A percentile compares a stretch with the other conserved stretches of the same genome.
Conservation (phyloP, 352 stramenopile species). For the Phytophthora agathidicida region DNA sequence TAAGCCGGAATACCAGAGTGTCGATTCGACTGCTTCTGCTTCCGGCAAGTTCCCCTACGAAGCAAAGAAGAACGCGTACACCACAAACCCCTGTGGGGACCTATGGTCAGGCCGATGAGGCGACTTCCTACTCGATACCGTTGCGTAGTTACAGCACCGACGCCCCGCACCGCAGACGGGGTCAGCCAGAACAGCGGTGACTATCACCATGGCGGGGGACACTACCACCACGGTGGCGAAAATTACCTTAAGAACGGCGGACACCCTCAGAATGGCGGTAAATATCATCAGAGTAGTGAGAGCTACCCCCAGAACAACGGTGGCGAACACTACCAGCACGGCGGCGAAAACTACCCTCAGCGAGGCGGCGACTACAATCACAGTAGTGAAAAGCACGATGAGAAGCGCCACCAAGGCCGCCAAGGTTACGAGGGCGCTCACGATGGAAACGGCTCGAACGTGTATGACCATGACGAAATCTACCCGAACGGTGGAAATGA, state of each 20-base stretch:
- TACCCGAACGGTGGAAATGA: too few relatives aligned
- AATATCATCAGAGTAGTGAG: neutral
- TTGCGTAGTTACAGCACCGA: too few relatives aligned
- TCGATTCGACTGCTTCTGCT: constrained; percentile 11
- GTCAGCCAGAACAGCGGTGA: constrained; percentile 2
- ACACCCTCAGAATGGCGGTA: too few relatives aligned
- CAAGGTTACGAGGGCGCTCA: too few relatives aligned
- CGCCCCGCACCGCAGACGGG: constrained; percentile 6
- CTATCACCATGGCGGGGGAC: neutral
- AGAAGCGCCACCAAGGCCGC: too few relatives aligned
- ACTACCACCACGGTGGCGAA: neutral
- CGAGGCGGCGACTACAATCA: neutral
- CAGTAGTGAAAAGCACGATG: neutral
- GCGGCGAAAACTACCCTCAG: neutral
- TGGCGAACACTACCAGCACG: neutral
- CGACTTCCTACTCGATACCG: constrained; percentile 8
- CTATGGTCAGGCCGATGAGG: neutral
- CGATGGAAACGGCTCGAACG: too few relatives aligned
- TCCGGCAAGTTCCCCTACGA: constrained; percentile 21
- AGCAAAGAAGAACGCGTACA: neutral
- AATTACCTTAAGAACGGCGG: too few relatives aligned
- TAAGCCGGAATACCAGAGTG: too few relatives aligned
- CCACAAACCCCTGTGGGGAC: constrained; percentile 6
- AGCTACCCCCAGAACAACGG: neutral
- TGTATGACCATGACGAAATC: too few relatives aligned